Evolutionary conservation across 306 rosid species (phyloP).

Genomic region (Medicago arabica): DNA sequence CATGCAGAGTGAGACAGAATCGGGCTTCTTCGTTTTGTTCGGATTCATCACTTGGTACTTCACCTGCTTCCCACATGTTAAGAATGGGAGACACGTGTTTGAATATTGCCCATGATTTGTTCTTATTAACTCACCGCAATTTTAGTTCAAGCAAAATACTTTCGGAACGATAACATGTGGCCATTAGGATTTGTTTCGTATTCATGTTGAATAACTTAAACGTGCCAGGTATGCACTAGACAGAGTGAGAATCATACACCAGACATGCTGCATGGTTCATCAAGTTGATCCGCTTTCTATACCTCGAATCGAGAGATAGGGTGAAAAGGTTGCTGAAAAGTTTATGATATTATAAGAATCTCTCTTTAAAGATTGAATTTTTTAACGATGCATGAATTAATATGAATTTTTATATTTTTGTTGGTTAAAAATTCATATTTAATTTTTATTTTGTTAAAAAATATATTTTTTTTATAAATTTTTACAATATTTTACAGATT

Average conservation of each 20-base stretch:
- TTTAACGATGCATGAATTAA: too few species aligned
- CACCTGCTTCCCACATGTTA: constrained; percentile 15
- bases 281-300: too few species aligned
- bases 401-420: too few species aligned
- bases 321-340: too few species aligned
- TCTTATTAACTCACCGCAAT: constrained; percentile 35
- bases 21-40: constrained; percentile 34
- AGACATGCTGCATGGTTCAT: neutral
- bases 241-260: constrained; percentile 4
- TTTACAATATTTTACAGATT: too few species aligned
- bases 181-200: constrained; percentile 3
- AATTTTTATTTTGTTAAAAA: too few species aligned
- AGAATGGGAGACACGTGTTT: constrained; percentile 41
- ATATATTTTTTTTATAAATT: too few species aligned
- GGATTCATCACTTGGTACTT: constrained; percentile 23
- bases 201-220: constrained; percentile 17
- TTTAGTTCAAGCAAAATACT: constrained; percentile 29
- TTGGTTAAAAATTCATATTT: too few species aligned
- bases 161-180: constrained; percentile 2
- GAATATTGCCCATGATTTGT: neutral
- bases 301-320: neutral
- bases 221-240: neutral
- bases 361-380: too few species aligned
- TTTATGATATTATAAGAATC: too few species aligned
- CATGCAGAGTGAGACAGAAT: constrained; percentile 31